Conservation (phyloP, 345 rosid species). For the Bretschneidera sinensis region DNA sequence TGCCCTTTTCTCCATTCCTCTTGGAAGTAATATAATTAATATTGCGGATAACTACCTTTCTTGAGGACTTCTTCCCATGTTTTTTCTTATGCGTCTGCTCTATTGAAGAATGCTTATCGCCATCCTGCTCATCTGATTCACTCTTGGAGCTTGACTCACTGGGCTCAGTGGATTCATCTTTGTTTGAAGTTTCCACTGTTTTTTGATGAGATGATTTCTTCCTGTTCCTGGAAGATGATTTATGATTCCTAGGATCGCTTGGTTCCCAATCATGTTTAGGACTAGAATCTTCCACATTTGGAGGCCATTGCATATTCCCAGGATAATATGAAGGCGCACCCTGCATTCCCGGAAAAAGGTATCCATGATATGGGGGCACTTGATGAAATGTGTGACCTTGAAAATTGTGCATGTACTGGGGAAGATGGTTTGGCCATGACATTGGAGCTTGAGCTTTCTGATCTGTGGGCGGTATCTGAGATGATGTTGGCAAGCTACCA, state of each 20-base stretch:
- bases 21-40: slow-evolving; percentile 90
- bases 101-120: slow-evolving; percentile 20
- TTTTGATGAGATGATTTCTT: slow-evolving; percentile 44
- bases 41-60: slow-evolving; percentile 92
- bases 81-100: slow-evolving; percentile 45
- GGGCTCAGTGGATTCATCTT: slow-evolving; percentile 50
- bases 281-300: slow-evolving; percentile 49
- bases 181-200: slow-evolving; percentile 35
- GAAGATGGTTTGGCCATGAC: slow-evolving; percentile 72
- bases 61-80: slow-evolving; percentile 69
- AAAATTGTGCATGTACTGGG: slow-evolving; percentile 77
- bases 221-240: slow-evolving; percentile 56
- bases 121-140: slow-evolving; percentile 38
- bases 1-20: slow-evolving; percentile 56
- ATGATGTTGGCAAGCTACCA: slow-evolving; percentile 26
- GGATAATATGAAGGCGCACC: slow-evolving; percentile 68
- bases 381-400: slow-evolving; percentile 66
- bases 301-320: slow-evolving; percentile 75
- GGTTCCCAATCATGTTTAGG: slow-evolving; percentile 35
- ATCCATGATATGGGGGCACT: slow-evolving; percentile 59
- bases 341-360: slow-evolving; percentile 71
- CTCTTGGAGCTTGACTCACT: slow-evolving; percentile 44
- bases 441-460: slow-evolving; percentile 51
- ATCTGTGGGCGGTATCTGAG: slow-evolving; percentile 25
- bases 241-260: slow-evolving; percentile 33